Evolutionary conservation across 116 monocot species (phyloP).

Genomic region (Cymodocea nodosa): DNA sequence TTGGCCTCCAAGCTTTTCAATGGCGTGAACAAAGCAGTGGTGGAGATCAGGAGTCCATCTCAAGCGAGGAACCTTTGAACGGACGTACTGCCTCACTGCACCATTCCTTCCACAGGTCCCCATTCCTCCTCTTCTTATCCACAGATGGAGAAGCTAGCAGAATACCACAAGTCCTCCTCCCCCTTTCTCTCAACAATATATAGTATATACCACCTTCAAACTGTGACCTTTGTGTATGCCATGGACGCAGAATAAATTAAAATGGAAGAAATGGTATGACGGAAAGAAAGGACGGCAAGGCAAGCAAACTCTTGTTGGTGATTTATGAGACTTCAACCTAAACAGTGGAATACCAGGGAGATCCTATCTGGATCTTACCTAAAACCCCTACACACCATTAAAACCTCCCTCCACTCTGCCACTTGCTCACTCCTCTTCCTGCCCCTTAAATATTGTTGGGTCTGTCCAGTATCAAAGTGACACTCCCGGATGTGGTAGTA

Average conservation of each 20-base stretch:
- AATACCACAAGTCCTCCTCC: too few relatives aligned
- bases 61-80: slow-evolving; percentile 87
- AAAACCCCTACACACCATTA: neutral
- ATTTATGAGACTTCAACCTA: too few relatives aligned
- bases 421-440: too few relatives aligned
- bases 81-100: slow-evolving; percentile 78
- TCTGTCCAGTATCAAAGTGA: neutral
- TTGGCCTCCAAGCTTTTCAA: slow-evolving; percentile 91
- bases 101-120: slow-evolving; percentile 65
- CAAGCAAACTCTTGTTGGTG: too few relatives aligned
- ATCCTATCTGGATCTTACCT: neutral
- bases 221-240: too few relatives aligned
- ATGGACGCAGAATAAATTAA: too few relatives aligned
- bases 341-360: too few relatives aligned
- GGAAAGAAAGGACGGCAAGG: too few relatives aligned
- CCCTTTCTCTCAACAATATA: neutral
- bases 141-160: neutral
- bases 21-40: slow-evolving; percentile 73
- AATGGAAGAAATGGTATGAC: too few relatives aligned
- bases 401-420: neutral
- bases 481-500: slow-evolving; percentile 4
- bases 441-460: neutral
- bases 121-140: slow-evolving; percentile 12
- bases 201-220: neutral
- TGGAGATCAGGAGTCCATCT: slow-evolving; percentile 99